These are phyloP conservation scores for Potentilla sterilis DNA, from an alignment of 306 rosid species.

Conservation along the genomic window DNA sequence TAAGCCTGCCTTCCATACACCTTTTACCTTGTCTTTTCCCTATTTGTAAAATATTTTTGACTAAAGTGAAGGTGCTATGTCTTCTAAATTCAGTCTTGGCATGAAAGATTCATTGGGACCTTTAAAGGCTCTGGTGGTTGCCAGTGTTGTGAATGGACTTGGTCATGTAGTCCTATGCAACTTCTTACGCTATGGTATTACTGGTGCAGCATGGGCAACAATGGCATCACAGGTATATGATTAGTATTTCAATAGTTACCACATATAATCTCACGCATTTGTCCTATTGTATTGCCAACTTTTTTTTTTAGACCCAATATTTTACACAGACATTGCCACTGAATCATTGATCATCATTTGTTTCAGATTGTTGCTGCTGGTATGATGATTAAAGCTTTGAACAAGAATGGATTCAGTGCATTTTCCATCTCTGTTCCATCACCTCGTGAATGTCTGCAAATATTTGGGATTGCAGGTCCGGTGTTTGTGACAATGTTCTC, in stretches of 20 bases:
- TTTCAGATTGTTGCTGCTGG: conserved; percentile 61
- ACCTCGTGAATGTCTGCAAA: conserved; percentile 46
- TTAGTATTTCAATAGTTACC: neutral
- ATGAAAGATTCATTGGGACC: conserved; percentile 97
- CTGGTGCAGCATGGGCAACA: conserved; percentile 91
- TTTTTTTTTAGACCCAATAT: neutral
- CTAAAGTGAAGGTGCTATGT: neutral
- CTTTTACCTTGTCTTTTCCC: neutral
- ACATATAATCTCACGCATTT: neutral
- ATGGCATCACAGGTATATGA: conserved; percentile 62
- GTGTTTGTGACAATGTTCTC: conserved; percentile 74
- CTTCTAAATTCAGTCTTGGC: conserved; percentile 55
- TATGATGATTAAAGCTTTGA: conserved; percentile 80
- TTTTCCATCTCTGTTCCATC: conserved; percentile 67
- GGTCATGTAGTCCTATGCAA: conserved; percentile 67
- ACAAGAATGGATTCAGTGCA: conserved; percentile 70
- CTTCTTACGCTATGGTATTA: conserved; percentile 56
- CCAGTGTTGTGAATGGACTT: conserved; percentile 56
- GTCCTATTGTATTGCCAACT: neutral
- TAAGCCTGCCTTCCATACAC: neutral
- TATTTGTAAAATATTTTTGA: neutral
- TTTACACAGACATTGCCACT: conserved; percentile 4
- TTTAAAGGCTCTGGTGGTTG: conserved; percentile 64
- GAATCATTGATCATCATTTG: conserved; percentile 1
- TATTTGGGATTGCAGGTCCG: conserved; percentile 77